phyloP scores from a whole-genome alignment of 2,329 filamentous ascomycete species.

The Xylariaceae sp. region DNA sequence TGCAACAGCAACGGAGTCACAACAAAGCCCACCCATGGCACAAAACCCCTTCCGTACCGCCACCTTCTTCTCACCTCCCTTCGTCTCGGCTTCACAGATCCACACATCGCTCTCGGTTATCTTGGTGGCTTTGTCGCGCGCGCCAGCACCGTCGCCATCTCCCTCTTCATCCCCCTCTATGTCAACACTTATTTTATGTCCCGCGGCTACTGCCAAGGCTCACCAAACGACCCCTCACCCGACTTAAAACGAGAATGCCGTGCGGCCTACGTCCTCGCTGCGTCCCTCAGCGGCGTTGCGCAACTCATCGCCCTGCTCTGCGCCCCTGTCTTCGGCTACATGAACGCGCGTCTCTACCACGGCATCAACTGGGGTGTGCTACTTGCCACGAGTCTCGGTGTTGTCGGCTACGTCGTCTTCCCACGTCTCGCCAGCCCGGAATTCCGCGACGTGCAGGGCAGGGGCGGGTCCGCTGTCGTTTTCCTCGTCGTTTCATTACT shows the following conservation, averaged over 20 bases:
- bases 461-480: conserved; percentile 62
- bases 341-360: conserved; percentile 26
- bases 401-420: conserved; percentile 72
- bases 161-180: conserved; percentile 87
- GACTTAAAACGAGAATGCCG: conserved; percentile 83
- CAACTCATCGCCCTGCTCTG: conserved; percentile 80
- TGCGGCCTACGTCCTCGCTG: conserved; percentile 80
- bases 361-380: conserved; percentile 70
- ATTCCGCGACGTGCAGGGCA: conserved; percentile 55
- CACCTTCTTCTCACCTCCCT: conserved; percentile 59
- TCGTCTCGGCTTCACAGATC: conserved; percentile 65
- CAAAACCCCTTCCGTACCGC: conserved; percentile 49
- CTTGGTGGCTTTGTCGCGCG: conserved; percentile 91
- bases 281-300: conserved; percentile 81
- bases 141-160: conserved; percentile 91
- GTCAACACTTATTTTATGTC: conserved; percentile 86
- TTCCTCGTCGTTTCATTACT: conserved; percentile 75
- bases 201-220: conserved; percentile 70
- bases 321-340: conserved; percentile 81
- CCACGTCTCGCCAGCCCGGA: conserved; percentile 74
- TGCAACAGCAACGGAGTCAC: not conserved
- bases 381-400: conserved; percentile 64
- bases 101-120: conserved; percentile 79
- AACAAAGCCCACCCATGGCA: not conserved
- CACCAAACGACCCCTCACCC: conserved; percentile 56